Evolutionary conservation across 2,329 filamentous ascomycete genomes (phyloP).

Genomic region (Sarocladium kiliense): DNA sequence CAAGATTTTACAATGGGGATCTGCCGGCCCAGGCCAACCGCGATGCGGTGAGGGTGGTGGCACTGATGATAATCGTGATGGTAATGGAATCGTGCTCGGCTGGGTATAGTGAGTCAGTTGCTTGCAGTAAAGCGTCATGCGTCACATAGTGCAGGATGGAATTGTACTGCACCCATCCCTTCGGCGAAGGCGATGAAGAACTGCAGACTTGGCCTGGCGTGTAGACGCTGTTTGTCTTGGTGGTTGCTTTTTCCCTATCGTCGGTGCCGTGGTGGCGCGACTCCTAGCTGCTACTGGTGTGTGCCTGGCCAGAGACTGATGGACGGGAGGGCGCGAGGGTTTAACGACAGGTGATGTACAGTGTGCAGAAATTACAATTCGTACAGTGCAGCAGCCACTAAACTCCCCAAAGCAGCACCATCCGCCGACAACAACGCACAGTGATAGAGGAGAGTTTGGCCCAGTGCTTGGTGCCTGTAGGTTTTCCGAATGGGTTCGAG

Average conservation of each 20-base stretch:
- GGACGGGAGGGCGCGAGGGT: background rate
- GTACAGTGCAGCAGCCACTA: background rate
- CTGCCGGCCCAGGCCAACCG: background rate
- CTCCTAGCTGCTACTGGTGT: background rate
- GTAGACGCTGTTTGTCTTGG: background rate
- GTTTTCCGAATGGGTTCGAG: background rate
- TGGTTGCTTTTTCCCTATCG: no score
- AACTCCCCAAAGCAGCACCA: background rate
- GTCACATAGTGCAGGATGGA: background rate
- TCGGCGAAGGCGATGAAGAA: background rate
- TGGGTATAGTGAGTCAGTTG: background rate
- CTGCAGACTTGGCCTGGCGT: background rate
- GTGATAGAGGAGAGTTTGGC: background rate
- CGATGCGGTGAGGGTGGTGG: background rate
- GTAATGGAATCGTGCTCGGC: background rate
- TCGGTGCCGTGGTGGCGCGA: background rate
- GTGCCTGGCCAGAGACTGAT: background rate
- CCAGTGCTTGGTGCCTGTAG: background rate
- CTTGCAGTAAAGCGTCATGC: background rate
- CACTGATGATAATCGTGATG: background rate
- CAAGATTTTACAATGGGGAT: constrained; percentile 1
- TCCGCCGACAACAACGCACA: background rate
- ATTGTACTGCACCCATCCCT: background rate
- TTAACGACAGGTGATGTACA: background rate
- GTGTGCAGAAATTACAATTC: background rate